phyloP scores from a whole-genome alignment of 129 eudicot species.

The Gnaphalium uliginosum region DNA sequence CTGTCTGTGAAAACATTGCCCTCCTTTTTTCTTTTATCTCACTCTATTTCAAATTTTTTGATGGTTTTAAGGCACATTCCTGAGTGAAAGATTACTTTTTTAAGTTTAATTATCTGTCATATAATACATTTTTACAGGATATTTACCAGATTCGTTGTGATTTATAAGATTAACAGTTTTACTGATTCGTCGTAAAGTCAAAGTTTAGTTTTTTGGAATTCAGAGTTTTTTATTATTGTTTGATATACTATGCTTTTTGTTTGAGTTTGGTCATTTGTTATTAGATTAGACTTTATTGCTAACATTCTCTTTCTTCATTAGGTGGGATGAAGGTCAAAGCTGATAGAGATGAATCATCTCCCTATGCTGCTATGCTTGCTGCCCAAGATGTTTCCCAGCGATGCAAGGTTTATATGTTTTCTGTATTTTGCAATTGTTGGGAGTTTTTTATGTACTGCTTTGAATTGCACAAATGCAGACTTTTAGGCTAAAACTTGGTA shows the following conservation, averaged over 20 bases:
- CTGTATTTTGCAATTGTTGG: neutral
- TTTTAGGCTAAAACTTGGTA: neutral
- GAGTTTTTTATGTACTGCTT: no score
- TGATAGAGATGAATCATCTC: slow-evolving; percentile 49
- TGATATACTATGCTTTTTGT: neutral
- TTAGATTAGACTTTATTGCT: neutral
- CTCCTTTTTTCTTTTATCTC: neutral
- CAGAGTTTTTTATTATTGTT: neutral
- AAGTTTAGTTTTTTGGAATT: neutral
- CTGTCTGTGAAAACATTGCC: neutral
- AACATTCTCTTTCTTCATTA: neutral
- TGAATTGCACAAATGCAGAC: neutral
- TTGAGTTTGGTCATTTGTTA: neutral
- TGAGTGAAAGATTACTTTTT: neutral
- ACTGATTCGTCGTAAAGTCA: neutral
- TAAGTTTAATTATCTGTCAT: no score
- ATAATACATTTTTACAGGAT: neutral
- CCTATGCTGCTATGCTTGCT: slow-evolving; percentile 59
- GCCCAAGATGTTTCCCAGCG: slow-evolving; percentile 51
- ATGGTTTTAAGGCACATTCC: no score
- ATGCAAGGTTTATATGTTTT: slow-evolving; percentile 36
- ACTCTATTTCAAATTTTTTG: neutral
- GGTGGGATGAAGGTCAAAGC: slow-evolving; percentile 59
- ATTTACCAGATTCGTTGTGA: neutral
- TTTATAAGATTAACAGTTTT: no score